Evolutionary conservation across 2,329 filamentous ascomycete species (phyloP), one percentile per base, ranked within the genome.

Genomic region (Fusarium begoniae): DNA sequence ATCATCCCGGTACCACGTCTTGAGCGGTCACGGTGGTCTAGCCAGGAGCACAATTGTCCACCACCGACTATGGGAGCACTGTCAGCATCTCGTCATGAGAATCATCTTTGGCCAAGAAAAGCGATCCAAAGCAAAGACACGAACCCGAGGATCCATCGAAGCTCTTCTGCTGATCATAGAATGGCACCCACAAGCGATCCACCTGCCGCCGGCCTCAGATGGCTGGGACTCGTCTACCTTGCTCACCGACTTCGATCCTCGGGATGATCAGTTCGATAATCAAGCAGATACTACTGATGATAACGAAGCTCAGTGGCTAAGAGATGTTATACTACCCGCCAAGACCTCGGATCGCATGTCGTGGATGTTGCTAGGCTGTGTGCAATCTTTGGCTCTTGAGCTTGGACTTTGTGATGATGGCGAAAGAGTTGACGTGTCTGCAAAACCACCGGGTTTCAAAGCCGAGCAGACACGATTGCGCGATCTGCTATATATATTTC

Each of bases 141-240:
- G 87, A 10, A 86, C 85, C 0, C 82, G 87, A 30, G 87, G 87
- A 0, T 86, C 86, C 0, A 87, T 89, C 8, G 86, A 89, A 70
- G 87, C 86, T 0, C 80, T 90, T 0, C 72, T 89, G 4, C 76
- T 89, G 4, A 83, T 89, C n/a, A 87, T 86, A 1, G 87, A 89
- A 75, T 90, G 88, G 88, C 87, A 89, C 70, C 87, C 88, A 4
- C 84, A 87, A 24, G 85, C 87, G 9, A 79, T 89, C 2, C 86
- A 89, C 70, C 86, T 89, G 32, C 87, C 87, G 1, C 87, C 87
- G 0, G 85, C 85, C 43, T 84, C 82, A 10, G 87, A 89, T 72
- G 87, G 87, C 2, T 89, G 87, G 87, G 87, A 90, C 69, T 86
- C 85, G n/a, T 85, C 87, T 62, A 76, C 88, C 9, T 83, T 87